phyloP scores from a whole-genome alignment of 352 stramenopile species.

The Globisporangium polare region DNA sequence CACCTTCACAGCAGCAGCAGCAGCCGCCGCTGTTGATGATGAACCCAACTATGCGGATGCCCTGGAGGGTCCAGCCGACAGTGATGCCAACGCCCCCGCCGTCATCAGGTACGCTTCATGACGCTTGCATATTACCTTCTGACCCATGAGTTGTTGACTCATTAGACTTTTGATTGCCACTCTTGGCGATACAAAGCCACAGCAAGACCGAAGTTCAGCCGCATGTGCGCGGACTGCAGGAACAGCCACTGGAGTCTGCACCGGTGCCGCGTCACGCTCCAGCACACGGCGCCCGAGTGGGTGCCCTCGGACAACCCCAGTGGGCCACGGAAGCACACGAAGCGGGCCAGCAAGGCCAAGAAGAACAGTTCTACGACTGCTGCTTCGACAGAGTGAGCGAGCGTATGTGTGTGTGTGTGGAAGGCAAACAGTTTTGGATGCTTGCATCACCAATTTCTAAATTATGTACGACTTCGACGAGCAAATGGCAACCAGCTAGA shows the following conservation, averaged over 20 bases:
- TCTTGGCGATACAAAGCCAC: neutral
- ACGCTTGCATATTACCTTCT: too few relatives aligned
- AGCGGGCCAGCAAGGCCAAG: constrained; percentile 9
- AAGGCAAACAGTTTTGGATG: too few relatives aligned
- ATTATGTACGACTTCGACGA: too few relatives aligned
- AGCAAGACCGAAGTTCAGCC: constrained; percentile 36
- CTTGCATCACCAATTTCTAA: too few relatives aligned
- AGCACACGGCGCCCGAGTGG: constrained; percentile 72
- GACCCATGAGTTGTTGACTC: too few relatives aligned
- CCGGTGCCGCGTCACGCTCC: constrained; percentile 58
- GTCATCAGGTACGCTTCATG: constrained; percentile 20
- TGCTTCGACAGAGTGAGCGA: neutral
- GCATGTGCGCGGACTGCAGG: constrained; percentile 67
- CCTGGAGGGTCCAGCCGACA: constrained; percentile 1
- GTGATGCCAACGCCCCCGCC: constrained; percentile 11
- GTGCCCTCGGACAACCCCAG: constrained; percentile 23
- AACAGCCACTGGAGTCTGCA: constrained; percentile 65
- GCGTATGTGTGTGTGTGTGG: too few relatives aligned
- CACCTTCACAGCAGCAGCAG: constrained; percentile 28
- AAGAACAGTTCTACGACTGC: neutral
- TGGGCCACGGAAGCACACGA: constrained; percentile 19
- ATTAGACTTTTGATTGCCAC: too few relatives aligned
- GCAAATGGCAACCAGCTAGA: too few relatives aligned
- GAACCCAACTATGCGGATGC: constrained; percentile 13
- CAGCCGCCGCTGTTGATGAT: constrained; percentile 27